Conservation (phyloP, 371 early-diverging fungal genomes). For the Haplosporangium sp. region DNA sequence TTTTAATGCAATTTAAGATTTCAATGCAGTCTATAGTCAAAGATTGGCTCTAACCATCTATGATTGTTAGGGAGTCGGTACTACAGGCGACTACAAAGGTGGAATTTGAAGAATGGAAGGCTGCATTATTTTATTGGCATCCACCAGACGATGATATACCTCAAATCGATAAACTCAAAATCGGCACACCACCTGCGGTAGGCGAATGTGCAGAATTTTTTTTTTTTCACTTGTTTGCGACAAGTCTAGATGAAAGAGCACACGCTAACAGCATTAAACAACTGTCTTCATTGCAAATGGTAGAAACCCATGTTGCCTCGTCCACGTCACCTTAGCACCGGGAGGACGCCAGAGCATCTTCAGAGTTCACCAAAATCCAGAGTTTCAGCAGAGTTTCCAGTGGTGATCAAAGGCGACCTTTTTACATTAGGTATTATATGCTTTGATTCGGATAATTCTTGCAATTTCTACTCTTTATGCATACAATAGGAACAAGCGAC, state of each 20-base stretch:
- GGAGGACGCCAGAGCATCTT: slow-evolving; percentile 23
- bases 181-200: slow-evolving; percentile 40
- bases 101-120: slow-evolving; percentile 55
- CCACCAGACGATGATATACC: slow-evolving; percentile 54
- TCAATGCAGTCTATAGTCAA: not conserved
- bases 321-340: slow-evolving; percentile 33
- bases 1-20: too few species aligned
- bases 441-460: not conserved
- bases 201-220: not conserved
- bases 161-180: slow-evolving; percentile 39
- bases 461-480: not conserved
- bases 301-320: slow-evolving; percentile 34
- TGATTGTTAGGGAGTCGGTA: slow-evolving; percentile 42
- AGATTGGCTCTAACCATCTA: not conserved
- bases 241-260: not conserved
- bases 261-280: not conserved
- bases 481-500: not conserved
- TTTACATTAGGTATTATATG: slow-evolving; percentile 32
- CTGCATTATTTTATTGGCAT: slow-evolving; percentile 49
- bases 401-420: slow-evolving; percentile 41
- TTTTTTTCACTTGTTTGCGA: too few species aligned
- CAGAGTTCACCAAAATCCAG: slow-evolving; percentile 23
- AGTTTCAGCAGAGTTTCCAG: slow-evolving; percentile 31
- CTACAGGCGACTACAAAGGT: slow-evolving; percentile 49
- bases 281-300: not conserved